Evolutionary conservation across 2,329 filamentous ascomycete species (phyloP).

Genomic region (Alternaria sp.): DNA sequence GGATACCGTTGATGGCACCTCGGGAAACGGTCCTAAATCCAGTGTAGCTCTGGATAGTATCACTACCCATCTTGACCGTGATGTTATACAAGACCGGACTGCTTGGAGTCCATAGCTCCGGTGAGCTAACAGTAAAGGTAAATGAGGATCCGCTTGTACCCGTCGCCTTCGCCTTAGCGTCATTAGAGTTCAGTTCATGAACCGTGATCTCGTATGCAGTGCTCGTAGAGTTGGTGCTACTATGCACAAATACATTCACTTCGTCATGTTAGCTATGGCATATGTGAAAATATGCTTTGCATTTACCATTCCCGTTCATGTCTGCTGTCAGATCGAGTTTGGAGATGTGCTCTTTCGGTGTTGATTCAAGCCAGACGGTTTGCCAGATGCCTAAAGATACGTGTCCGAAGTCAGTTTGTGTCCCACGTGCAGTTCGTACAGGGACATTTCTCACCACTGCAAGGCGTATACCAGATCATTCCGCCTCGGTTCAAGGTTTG

Average conservation of each 20-base stretch:
- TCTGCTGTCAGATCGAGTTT: constrained; percentile 66
- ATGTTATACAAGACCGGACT: constrained; percentile 72
- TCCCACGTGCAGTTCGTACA: no score
- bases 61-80: constrained; percentile 62
- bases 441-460: constrained; percentile 57
- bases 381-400: constrained; percentile 69
- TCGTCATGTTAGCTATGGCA: constrained; percentile 20
- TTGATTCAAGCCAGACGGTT: constrained; percentile 74
- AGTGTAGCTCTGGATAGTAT: constrained; percentile 70
- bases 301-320: constrained; percentile 45
- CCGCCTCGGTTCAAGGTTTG: constrained; percentile 66
- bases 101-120: constrained; percentile 71
- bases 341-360: constrained; percentile 65
- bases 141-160: constrained; percentile 62
- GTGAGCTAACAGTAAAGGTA: constrained; percentile 63
- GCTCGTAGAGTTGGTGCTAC: constrained; percentile 49
- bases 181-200: constrained; percentile 45
- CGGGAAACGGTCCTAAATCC: constrained; percentile 72
- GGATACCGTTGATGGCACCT: constrained; percentile 65
- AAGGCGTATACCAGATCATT: constrained; percentile 75
- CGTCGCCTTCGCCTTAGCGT: constrained; percentile 55
- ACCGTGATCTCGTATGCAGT: constrained; percentile 52
- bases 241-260: constrained; percentile 68
- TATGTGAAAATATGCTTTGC: background rate
- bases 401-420: no score